Evolutionary conservation across 129 eudicot genomes (phyloP), one percentile per base, ranked within the genome.

Genomic region (Cynara cardunculus): DNA sequence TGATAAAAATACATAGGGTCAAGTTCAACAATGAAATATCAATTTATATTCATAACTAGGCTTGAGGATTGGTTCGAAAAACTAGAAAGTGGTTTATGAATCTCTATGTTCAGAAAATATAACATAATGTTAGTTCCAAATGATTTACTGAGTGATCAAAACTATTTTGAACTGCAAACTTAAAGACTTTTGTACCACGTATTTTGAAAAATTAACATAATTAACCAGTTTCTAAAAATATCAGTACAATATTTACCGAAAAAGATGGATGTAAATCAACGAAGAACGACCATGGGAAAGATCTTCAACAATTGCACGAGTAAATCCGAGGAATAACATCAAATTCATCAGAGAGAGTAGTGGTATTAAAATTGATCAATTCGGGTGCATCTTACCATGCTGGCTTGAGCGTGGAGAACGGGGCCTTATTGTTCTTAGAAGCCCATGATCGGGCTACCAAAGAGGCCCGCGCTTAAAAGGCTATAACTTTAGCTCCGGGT

Each of bases 201-300:
- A 24, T 14, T 44, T 44, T 59, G 4, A 16, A 28, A 25, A 49
- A 67, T 1, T 18, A 31, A n/a, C 35, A 61, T 68, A n/a, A 37
- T 86, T 73, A 70, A 94, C 99, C 99, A 96, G 80, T 81, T 88
- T 89, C 89, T 97, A 82, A 89, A 78, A 79, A 80, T 25, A 75
- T 89, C 90, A 6, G 87, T 67, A 89, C 98, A 96, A 84, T 92
- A 93, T 77, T 87, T 92, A 72, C 91, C 82, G 86, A 3, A 90
- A 96, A 18, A 90, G 90, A 75, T 88, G 87, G 59, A 96, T 89
- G 84, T 12, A 65, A 37, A 96, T 69, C 71, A 79, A 76, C 3
- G 93, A 92, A 74, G 87, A 86, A 81, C 87, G 90, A 65, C 94
- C 95, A 21, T 49, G 28, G 39, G 85, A 76, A 2, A 96, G 74